Evolutionary conservation across 257 asterid species (phyloP).

Genomic region (Coffea canephora): DNA sequence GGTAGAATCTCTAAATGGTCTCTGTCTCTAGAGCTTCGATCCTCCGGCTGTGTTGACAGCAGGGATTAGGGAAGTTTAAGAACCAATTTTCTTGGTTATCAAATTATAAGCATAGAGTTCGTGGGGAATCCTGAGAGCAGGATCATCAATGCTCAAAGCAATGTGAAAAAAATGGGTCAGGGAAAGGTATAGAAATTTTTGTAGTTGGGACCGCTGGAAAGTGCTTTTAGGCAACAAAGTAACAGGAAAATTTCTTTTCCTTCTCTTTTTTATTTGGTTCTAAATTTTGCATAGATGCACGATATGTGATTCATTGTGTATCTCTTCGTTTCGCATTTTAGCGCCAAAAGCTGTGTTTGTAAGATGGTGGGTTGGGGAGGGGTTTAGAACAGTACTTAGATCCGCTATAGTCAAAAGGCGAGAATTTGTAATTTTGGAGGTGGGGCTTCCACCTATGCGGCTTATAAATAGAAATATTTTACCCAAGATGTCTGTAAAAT

Average conservation of each 20-base stretch:
- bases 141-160: slow-evolving; percentile 8
- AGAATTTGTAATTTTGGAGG: slow-evolving; percentile 52
- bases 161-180: slow-evolving; percentile 6
- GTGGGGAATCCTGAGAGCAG: slow-evolving; percentile 5
- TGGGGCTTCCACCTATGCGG: slow-evolving; percentile 45
- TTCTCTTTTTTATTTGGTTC: slow-evolving; percentile 1
- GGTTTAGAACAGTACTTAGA: slow-evolving; percentile 33
- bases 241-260: slow-evolving; percentile 22
- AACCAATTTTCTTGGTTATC: slow-evolving; percentile 2
- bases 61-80: slow-evolving; percentile 4
- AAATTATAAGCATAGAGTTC: not conserved
- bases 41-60: not conserved
- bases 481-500: slow-evolving; percentile 1
- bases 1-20: slow-evolving; percentile 1
- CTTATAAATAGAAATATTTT: slow-evolving; percentile 22
- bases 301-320: slow-evolving; percentile 53
- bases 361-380: slow-evolving; percentile 35
- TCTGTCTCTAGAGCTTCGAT: slow-evolving; percentile 5
- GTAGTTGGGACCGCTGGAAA: slow-evolving; percentile 57
- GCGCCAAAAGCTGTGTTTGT: slow-evolving; percentile 28
- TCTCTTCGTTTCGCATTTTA: slow-evolving; percentile 27
- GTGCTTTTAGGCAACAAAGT: slow-evolving; percentile 42
- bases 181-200: slow-evolving; percentile 44
- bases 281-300: slow-evolving; percentile 44
- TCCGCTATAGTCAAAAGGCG: slow-evolving; percentile 38